A percentile compares a stretch with the other conserved stretches of the same genome.
These are phyloP conservation scores for Jimgerdemannia lactiflua DNA, from an alignment of 192 early-diverging fungal species.

Conservation along the genomic window DNA sequence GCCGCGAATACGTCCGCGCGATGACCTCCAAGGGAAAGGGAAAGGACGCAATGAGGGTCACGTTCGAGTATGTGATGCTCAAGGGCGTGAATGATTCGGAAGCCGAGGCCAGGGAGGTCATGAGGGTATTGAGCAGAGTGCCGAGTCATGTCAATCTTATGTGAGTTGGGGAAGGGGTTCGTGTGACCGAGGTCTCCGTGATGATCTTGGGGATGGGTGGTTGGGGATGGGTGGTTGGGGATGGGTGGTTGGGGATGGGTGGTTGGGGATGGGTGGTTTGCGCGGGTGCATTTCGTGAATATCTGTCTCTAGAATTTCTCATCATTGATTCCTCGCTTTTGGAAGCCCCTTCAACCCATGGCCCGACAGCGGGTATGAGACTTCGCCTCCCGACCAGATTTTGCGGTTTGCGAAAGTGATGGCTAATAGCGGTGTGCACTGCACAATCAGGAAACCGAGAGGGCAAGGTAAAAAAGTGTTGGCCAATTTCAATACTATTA, in stretches of 20 bases:
- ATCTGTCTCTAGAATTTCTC: slow-evolving; percentile 8
- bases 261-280: too few relatives aligned
- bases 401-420: slow-evolving; percentile 53
- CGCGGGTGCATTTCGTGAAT: background rate
- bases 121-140: slow-evolving; percentile 55
- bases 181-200: too few relatives aligned
- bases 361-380: slow-evolving; percentile 70
- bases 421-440: slow-evolving; percentile 44
- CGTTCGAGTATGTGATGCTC: slow-evolving; percentile 93
- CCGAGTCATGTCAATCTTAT: slow-evolving; percentile 79
- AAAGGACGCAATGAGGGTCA: slow-evolving; percentile 64
- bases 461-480: slow-evolving; percentile 35
- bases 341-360: slow-evolving; percentile 83
- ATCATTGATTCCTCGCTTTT: background rate
- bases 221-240: too few relatives aligned
- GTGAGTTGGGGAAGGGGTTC: slow-evolving; percentile 14
- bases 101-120: slow-evolving; percentile 64
- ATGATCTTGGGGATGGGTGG: too few relatives aligned
- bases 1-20: slow-evolving; percentile 53
- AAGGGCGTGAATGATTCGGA: slow-evolving; percentile 79
- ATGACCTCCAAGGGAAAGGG: slow-evolving; percentile 18
- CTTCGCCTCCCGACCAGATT: slow-evolving; percentile 52
- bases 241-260: too few relatives aligned
- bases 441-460: slow-evolving; percentile 59
- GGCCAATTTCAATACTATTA: background rate